Evolutionary conservation across 257 asterid species (phyloP).

Genomic region (Ballota nigra): DNA sequence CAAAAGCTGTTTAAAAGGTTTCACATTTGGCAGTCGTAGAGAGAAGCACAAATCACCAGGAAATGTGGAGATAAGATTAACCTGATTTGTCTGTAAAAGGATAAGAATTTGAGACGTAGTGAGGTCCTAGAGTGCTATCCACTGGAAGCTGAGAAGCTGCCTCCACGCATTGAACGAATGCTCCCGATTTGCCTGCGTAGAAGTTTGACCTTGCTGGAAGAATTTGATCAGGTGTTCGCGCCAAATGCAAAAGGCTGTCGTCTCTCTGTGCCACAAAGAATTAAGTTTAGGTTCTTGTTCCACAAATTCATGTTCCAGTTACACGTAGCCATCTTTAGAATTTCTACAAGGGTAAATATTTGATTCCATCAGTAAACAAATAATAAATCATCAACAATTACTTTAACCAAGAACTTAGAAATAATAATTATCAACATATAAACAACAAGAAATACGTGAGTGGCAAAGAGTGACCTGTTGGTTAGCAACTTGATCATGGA

Average conservation of each 20-base stretch:
- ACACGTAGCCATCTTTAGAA: slow-evolving; percentile 28
- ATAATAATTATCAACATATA: slow-evolving; percentile 5
- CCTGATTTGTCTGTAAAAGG: slow-evolving; percentile 59
- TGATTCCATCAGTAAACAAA: slow-evolving; percentile 20
- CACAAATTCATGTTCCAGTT: slow-evolving; percentile 22
- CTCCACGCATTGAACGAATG: slow-evolving; percentile 39
- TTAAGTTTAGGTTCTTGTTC: slow-evolving; percentile 29
- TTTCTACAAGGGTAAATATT: slow-evolving; percentile 14
- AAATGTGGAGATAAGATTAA: slow-evolving; percentile 21
- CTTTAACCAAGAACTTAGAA: not conserved
- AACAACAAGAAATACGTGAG: slow-evolving; percentile 26
- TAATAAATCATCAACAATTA: not conserved
- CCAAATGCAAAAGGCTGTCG: slow-evolving; percentile 28
- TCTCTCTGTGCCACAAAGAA: slow-evolving; percentile 52
- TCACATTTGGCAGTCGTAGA: slow-evolving; percentile 4
- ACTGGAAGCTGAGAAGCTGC: slow-evolving; percentile 42
- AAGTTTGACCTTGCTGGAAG: slow-evolving; percentile 48
- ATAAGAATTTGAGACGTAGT: slow-evolving; percentile 44
- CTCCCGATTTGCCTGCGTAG: slow-evolving; percentile 36
- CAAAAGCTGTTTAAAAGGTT: not conserved
- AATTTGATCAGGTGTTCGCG: slow-evolving; percentile 46
- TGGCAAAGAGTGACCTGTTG: slow-evolving; percentile 47
- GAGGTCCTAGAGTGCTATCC: slow-evolving; percentile 50
- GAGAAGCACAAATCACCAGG: not conserved
- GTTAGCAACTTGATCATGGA: slow-evolving; percentile 37